Evolutionary conservation across 2,329 filamentous ascomycete species (phyloP), one percentile per base, ranked within the genome.

Genomic region (Arthrobotrys pseudoclavata): DNA sequence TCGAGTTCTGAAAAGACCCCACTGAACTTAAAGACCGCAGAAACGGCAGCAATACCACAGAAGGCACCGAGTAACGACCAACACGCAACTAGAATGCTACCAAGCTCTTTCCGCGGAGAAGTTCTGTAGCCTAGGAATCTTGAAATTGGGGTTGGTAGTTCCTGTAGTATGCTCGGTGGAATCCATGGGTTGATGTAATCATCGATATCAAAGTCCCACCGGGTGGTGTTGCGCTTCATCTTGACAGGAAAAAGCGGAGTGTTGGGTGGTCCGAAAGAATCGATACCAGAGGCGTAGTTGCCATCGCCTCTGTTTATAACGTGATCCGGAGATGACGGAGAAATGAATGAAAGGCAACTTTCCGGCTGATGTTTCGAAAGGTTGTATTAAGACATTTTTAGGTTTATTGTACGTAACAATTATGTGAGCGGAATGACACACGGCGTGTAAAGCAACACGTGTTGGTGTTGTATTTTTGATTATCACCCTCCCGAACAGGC

Each of bases 181-280:
- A 96, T 82, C 76, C 89, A 86, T 1, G 87, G 91, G 82, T 95
- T 93, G 62, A 96, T 83, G 82, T 91, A 89, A n/a, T 84, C 84
- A 85, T 97, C 94, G 79, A 97, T 88, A 84, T 96, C 89, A 84
- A 96, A 89, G 81, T 90, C 86, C 84, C 86, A 87, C 37, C 81
- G 24, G 3, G 13, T 34, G 34, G 37, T 69, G 64, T 47, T 69
- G 50, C 13, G 52, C 24, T 48, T 40, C 52, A 34, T 68, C 31
- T 18, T 68, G 24, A 29, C 26, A 18, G 20, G 26, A 31, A 22
- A 57, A 9, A 20, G 22, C 37, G 13, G 37, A 29, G 15, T n/a
- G 13, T 18, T 12, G 15, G 5, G 18, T 29, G 7, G n/a, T 15
- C 40, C 10, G 10, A 60, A 48, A 31, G 37, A 57, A 34, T 60